Percentiles rank a stretch among this genome's conserved stretches.
Conservation (phyloP, 164 flowering plant genomes). For the Malania oleifera region DNA sequence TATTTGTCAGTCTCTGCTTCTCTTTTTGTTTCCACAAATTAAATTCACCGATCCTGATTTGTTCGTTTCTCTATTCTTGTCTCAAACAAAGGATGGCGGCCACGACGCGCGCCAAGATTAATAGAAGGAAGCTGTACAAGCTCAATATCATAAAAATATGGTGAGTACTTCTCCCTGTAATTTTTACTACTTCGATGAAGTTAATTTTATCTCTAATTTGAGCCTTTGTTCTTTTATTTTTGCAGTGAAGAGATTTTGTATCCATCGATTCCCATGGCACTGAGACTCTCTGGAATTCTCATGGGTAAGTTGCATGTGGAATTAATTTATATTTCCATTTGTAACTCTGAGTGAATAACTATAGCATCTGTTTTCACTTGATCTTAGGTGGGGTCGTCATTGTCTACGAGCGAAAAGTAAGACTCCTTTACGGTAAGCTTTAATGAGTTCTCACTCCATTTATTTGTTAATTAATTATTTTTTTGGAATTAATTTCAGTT, state of each 20-base stretch:
- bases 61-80: neutral
- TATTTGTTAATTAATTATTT: neutral
- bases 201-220: neutral
- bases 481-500: neutral
- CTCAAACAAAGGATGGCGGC: conserved; percentile 78
- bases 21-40: neutral
- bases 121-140: conserved; percentile 62
- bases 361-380: neutral
- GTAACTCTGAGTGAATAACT: neutral
- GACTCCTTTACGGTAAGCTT: conserved; percentile 66
- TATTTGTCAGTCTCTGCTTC: neutral
- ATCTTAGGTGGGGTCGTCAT: conserved; percentile 84
- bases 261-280: conserved; percentile 91
- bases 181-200: neutral
- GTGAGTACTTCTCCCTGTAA: conserved; percentile 23
- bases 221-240: neutral
- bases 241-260: conserved; percentile 86
- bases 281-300: conserved; percentile 89
- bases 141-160: conserved; percentile 75
- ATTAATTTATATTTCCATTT: neutral
- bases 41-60: neutral
- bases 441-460: neutral
- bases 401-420: conserved; percentile 85
- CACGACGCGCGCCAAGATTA: conserved; percentile 78
- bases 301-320: conserved; percentile 62